Conservation (phyloP, 306 rosid species). For the Oemleria cerasiformis region DNA sequence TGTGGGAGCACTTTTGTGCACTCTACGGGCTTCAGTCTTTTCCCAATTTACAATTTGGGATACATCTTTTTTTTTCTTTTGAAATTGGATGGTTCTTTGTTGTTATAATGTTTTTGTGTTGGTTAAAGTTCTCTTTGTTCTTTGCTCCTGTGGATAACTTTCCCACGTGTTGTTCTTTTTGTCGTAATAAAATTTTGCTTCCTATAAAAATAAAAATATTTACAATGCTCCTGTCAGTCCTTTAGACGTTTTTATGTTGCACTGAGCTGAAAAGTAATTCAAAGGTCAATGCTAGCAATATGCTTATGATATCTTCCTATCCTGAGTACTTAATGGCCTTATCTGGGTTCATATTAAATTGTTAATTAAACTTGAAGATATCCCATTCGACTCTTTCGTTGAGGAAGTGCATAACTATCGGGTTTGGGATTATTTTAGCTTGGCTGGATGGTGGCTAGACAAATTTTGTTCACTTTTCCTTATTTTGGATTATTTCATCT, state of each 20-base stretch:
- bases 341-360: neutral
- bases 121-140: too few species aligned
- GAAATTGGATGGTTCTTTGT: too few species aligned
- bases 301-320: neutral
- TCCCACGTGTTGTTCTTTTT: too few species aligned
- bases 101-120: too few species aligned
- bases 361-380: neutral
- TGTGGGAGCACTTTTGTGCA: too few species aligned
- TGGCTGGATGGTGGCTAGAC: neutral
- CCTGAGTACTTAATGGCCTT: neutral
- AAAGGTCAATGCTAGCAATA: neutral
- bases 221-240: neutral
- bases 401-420: neutral
- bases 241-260: neutral
- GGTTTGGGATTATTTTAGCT: neutral
- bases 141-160: too few species aligned
- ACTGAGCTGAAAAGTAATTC: neutral
- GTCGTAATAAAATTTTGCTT: too few species aligned
- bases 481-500: constrained; percentile 15
- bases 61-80: too few species aligned
- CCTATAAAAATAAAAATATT: too few species aligned
- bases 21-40: too few species aligned
- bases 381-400: neutral
- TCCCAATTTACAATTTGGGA: too few species aligned
- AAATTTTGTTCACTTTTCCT: neutral